phyloP scores from a whole-genome alignment of 768 basidiomycete genomes.

The Lentinula lateritia region DNA sequence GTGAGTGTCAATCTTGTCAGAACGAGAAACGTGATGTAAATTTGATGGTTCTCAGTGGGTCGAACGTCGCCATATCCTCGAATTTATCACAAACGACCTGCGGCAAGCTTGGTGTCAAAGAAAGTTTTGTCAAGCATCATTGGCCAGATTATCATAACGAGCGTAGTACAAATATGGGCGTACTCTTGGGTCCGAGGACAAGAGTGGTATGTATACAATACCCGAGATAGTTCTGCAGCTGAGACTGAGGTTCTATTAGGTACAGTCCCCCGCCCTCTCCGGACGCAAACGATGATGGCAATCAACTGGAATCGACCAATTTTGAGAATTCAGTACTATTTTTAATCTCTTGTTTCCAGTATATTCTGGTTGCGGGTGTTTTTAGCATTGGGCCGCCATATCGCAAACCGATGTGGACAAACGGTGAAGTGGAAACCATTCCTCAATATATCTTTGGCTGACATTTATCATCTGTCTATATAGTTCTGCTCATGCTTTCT shows the following conservation, averaged over 20 bases:
- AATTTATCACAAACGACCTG: slow-evolving; percentile 87
- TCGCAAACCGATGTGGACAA: slow-evolving; percentile 91
- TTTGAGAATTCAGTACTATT: slow-evolving; percentile 93
- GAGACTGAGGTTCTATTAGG: slow-evolving; percentile 36
- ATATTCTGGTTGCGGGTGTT: slow-evolving; percentile 92
- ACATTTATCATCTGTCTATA: neutral
- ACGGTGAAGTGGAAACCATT: slow-evolving; percentile 50
- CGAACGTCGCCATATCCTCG: slow-evolving; percentile 85
- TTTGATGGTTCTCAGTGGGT: slow-evolving; percentile 60
- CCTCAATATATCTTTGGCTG: neutral
- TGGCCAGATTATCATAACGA: slow-evolving; percentile 87
- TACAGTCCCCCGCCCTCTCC: slow-evolving; percentile 62
- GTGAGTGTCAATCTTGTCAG: slow-evolving; percentile 43
- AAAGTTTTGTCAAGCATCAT: slow-evolving; percentile 91
- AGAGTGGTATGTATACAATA: slow-evolving; percentile 54
- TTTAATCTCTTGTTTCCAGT: slow-evolving; percentile 96
- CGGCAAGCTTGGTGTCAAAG: slow-evolving; percentile 92
- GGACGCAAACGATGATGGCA: slow-evolving; percentile 44
- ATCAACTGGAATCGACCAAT: slow-evolving; percentile 78
- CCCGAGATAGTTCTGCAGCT: neutral
- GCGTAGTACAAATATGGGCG: slow-evolving; percentile 76
- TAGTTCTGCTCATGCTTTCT: slow-evolving; percentile 80
- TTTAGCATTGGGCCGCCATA: slow-evolving; percentile 99
- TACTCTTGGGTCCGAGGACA: slow-evolving; percentile 87
- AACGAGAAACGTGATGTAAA: slow-evolving; percentile 6